Base-by-base conservation (phyloP, 2,329 filamentous ascomycete genomes). In the Lachnellula occidentalis region DNA sequence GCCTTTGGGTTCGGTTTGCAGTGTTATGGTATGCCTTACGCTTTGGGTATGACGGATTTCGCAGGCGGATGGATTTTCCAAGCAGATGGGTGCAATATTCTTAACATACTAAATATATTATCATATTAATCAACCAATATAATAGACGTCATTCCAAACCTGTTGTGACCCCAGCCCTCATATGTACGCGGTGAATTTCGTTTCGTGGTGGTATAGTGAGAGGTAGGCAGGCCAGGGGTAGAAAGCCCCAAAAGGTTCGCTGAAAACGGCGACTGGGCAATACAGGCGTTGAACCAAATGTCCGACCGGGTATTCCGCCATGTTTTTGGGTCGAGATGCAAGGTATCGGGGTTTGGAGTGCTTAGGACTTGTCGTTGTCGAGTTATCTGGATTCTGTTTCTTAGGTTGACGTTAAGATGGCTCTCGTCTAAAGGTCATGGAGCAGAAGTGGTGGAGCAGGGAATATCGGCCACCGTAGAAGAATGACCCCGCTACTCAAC, bases 381-480 rank as follows among this genome's bases (percentile, higher is more conserved):
- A 63, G 57, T 50, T 59, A 48, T 56, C 11, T 24, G 52, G 41
- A 15, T 53, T 59, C 36, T 45, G 37, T 39, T 55, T 57, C 22
- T 62, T 64, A 58, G 57, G 48, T 59, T 67, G 66, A 64, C 64
- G 66, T 69, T 66, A 60, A 65, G 61, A 54, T 37, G 21, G 24
- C 15, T 42, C 48, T 60, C 53, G 51, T 59, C 36, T 46, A 46
- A 56, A 56, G 56, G 17, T 27, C 24, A 36, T 21, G 27, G 34
- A 31, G 34, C 11, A 24, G 41, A 47, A 31, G 27, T 31, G 9
- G 27, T 31, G 9, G 27, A 31, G 27, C 27, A 58, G n/a, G 19
- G 6, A 19, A 24, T 21, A 3, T 22, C 14, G 22, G 43, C 12
- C 12, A 4, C 14, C 22, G 21, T 31, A 12, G 41, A 21, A 6